Evolutionary conservation across 2,329 filamentous ascomycete genomes (phyloP), one percentile per base, ranked within the genome.

Genomic region (Phyllosticta paracitricarpa): DNA sequence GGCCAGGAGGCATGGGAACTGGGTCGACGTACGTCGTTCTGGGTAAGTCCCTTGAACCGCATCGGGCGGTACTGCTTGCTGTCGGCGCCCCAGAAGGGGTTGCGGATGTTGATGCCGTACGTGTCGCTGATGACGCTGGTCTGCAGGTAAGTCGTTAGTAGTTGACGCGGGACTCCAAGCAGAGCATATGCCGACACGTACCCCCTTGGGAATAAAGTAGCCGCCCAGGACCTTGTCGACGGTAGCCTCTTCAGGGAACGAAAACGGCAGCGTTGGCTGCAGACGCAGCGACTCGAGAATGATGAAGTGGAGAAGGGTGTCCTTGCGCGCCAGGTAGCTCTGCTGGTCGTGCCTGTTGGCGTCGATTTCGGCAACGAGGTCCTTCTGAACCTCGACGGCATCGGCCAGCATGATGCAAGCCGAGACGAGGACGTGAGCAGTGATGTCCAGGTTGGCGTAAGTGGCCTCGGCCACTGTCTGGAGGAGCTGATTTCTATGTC

Each of bases 31-130:
- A 63, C 62, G 24, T 63, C 54, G n/a, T 60, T 33, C 17, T 30
- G 40, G n/a, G 59, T 53, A 6, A 63, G 61, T 10, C 24, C 26
- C 5, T 25, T 28, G n/a, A 61, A 63, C 1, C 62, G 59, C 9
- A 19, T 61, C 26, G 62, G 62, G 1, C 57, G 51, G 56, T 61
- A 63, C 7, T 25, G 30, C 3, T 22, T 35, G 14, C 51, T 56
- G 14, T 63, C 62, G 14, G 48, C 17, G 10, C 62, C 62, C 62
- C 62, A 63, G 51, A 61, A 61, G 17, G 58, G 58, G 22, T 63
- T 63, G 26, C 57, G 54, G 55, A 63, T 54, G n/a, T 63, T 63
- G 22, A 63, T 61, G 6, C 48, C 54, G 22, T 55, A 52, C 17
- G 62, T 51, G 24, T 63, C 62, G 19, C 58, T 51, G 14, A 63